Evolutionary conservation across 2,329 filamentous ascomycete species (phyloP), one percentile per base, ranked within the genome.

Genomic region (Penicillium sp.): DNA sequence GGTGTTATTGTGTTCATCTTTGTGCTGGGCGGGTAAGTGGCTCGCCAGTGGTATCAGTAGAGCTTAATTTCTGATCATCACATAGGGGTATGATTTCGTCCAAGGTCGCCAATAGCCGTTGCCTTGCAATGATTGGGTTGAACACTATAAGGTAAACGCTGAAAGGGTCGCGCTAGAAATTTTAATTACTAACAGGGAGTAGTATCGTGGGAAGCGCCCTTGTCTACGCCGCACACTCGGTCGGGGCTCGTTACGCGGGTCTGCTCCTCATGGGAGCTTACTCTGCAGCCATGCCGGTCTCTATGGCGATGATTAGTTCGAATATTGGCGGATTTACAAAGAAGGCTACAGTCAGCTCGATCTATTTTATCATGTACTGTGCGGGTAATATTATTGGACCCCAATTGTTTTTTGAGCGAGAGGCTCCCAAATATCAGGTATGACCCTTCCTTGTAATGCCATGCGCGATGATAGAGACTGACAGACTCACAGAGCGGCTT

Each of bases 321-420:
- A 80, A 80, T 54, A 65, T 77, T 7, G 76, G 73, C 4, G 77
- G 77, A 0, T 77, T 79, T 49, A 77, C 76, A 1, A 80, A 80
- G 61, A 74, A 76, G 48, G 74, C 75, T 12, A 77, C 76, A 0
- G 70, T 74, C 6, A 76, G 73, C 23, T 76, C 77, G 0, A 55
- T 80, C 9, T 69, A 73, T 8, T 73, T 78, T 36, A 66, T 77
- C 18, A 65, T 69, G 28, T 78, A 76, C 55, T 73, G 72, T 36
- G 60, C 71, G 8, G 75, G 74, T 6, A 78, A 77, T 51, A 74
- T 78, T 23, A 61, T 77, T 18, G 75, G 74, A 0, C 75, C 76
- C 12, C 76, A 78, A 57, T 66, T 75, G 0, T 78, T 78, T 58
- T 71, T 73, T 49, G 63, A 60, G 9, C 57, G 62, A 7, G 67